Evolutionary conservation across 208 protist genomes (phyloP), one percentile per base, ranked within the genome.

Genomic region (Leishmania major): DNA sequence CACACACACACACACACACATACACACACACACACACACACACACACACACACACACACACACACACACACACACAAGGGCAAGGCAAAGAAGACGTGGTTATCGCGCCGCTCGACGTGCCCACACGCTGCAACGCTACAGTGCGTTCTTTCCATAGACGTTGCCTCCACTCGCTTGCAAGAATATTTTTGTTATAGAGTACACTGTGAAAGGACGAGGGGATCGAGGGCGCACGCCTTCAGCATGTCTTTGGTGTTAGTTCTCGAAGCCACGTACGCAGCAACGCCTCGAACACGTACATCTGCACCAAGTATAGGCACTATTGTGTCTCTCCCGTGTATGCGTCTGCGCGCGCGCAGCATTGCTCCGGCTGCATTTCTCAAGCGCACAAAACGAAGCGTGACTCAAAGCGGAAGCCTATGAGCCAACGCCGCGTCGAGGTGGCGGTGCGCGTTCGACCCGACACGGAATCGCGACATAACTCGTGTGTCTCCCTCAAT

Each of bases 401-500:
- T 4, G 22, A n/a, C 47, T 25, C 19, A 13, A 45, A 45, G 7
- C 2, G 31, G 5, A 28, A 7, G 35, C 5, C 25, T 4, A 82
- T 82, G 67, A 89, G 88, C 78, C 77, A 85, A 57, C 92, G 92
- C 0, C 82, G 92, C 22, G 91, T 95, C 3, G 89, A 93, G 70
- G 92, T 97, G 53, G 92, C 84, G 10, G 89, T 96, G 66, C 92
- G 94, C 31, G 86, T 94, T 5, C 92, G 93, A 17, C 86, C 90
- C 1, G 64, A 84, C 5, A 81, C 86, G 1, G 76, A 76, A 5
- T 43, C 31, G 28, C 49, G 77, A 40, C 84, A 78, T 45, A 6
- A 55, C 7, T 78, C 84, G 31, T 96, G 91, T 79, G 84, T 96
- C 4, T 40, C 59, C 35, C 73, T 93, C 66, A 75, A 90, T 59